These are phyloP conservation scores for Phoma herbarum DNA, from an alignment of 2,329 filamentous ascomycete genomes.

Conservation along the genomic window DNA sequence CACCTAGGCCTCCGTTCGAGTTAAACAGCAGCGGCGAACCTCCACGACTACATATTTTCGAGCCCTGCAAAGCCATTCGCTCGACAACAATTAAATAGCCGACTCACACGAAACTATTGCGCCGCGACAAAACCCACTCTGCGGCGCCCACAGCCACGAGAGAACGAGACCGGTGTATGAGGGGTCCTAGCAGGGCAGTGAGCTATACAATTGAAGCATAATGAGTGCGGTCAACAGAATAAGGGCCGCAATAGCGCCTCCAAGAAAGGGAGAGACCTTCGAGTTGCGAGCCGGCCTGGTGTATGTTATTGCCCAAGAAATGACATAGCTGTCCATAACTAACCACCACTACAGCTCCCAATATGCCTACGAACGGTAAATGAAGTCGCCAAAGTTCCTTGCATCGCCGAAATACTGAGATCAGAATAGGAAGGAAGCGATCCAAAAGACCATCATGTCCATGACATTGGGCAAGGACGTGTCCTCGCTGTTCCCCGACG, in stretches of 20 bases:
- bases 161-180: constrained; percentile 39
- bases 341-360: constrained; percentile 73
- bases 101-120: neutral
- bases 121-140: constrained; percentile 12
- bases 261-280: constrained; percentile 97
- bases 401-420: constrained; percentile 44
- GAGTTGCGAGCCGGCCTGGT: constrained; percentile 93
- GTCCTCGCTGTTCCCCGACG: constrained; percentile 94
- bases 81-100: neutral
- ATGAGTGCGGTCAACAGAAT: constrained; percentile 96
- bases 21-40: constrained; percentile 27
- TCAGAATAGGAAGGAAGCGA: constrained; percentile 82
- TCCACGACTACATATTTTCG: constrained; percentile 14
- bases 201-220: constrained; percentile 41
- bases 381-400: constrained; percentile 15
- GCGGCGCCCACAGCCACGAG: constrained; percentile 13
- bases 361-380: constrained; percentile 91
- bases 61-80: neutral
- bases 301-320: constrained; percentile 49
- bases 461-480: constrained; percentile 99
- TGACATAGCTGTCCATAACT: constrained; percentile 31
- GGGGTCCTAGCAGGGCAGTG: constrained; percentile 45
- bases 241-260: constrained; percentile 88
- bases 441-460: constrained; percentile 99
- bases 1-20: constrained; percentile 27